phyloP scores from a whole-genome alignment of 2,329 filamentous ascomycete species.

The Trichoderma sp. region DNA sequence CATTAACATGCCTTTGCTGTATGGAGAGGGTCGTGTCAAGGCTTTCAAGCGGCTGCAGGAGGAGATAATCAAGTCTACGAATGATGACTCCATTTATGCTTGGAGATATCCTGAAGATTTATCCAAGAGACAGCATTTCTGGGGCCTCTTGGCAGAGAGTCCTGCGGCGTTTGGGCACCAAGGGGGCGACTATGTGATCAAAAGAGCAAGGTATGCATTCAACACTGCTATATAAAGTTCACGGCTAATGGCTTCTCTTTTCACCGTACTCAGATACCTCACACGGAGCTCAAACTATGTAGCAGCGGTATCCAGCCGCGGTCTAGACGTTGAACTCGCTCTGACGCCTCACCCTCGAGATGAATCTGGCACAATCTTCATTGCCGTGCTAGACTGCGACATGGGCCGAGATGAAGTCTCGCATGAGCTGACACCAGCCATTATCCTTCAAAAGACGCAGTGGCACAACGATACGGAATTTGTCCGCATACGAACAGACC shows the following conservation, averaged over 20 bases:
- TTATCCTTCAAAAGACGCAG: constrained; percentile 38
- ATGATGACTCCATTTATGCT: constrained; percentile 39
- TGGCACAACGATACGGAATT: constrained; percentile 39
- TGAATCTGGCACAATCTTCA: constrained; percentile 36
- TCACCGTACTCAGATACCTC: constrained; percentile 26
- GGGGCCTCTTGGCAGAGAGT: constrained; percentile 37
- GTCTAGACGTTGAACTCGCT: constrained; percentile 36
- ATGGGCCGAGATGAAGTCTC: constrained; percentile 34
- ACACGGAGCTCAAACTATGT: constrained; percentile 34
- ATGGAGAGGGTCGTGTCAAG: constrained; percentile 39
- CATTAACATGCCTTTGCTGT: constrained; percentile 42
- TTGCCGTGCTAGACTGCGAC: constrained; percentile 39
- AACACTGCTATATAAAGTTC: background rate
- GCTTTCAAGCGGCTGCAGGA: constrained; percentile 38
- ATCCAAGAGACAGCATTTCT: constrained; percentile 33
- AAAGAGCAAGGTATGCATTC: constrained; percentile 30
- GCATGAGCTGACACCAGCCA: constrained; percentile 30
- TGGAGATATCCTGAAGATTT: constrained; percentile 33
- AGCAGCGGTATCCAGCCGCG: constrained; percentile 35
- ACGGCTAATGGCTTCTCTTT: background rate
- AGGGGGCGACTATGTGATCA: constrained; percentile 11
- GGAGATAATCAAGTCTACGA: constrained; percentile 38
- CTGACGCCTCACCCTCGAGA: constrained; percentile 38
- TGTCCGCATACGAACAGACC: constrained; percentile 36
- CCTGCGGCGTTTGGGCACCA: constrained; percentile 37